Percentiles rank a stretch among this genome's conserved stretches.
These are phyloP conservation scores for Mucor mucedo DNA, from an alignment of 371 early-diverging fungal species.

Conservation along the genomic window DNA sequence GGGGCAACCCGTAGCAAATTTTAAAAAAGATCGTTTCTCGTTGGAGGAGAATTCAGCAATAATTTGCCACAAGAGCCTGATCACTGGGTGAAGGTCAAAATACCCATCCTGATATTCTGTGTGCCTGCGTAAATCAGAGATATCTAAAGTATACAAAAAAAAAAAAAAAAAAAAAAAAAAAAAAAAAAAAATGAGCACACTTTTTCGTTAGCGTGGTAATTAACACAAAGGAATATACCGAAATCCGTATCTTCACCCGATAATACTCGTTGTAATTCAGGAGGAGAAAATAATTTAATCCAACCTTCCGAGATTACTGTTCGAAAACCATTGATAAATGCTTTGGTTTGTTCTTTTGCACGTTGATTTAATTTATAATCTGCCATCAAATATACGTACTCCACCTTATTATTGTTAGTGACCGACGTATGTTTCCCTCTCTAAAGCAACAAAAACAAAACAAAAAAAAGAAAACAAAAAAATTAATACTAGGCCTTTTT, in stretches of 20 bases:
- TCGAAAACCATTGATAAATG: constrained; percentile 78
- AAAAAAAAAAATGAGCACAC: neutral
- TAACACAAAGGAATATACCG: constrained; percentile 37
- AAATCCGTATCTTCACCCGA: constrained; percentile 78
- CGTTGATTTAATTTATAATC: constrained; percentile 78
- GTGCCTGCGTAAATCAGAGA: constrained; percentile 75
- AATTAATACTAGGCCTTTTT: neutral
- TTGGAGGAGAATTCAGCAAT: constrained; percentile 65
- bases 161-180: neutral
- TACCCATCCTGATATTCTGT: constrained; percentile 89
- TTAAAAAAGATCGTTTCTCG: constrained; percentile 75
- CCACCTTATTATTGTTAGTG: constrained; percentile 80
- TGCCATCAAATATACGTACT: constrained; percentile 79
- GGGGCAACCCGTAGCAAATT: constrained; percentile 88
- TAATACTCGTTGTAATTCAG: constrained; percentile 82
- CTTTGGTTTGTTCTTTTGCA: constrained; percentile 79
- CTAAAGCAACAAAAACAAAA: constrained; percentile 16
- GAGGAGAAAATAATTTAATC: constrained; percentile 77
- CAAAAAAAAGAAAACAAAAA: neutral
- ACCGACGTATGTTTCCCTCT: constrained; percentile 72
- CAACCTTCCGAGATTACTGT: constrained; percentile 68
- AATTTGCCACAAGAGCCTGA: constrained; percentile 82
- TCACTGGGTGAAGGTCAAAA: constrained; percentile 74
- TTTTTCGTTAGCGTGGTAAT: too few species aligned
- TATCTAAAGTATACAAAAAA: too few species aligned